Evolutionary conservation across 441 rosid genomes (phyloP).

Genomic region (Daphne laureola): DNA sequence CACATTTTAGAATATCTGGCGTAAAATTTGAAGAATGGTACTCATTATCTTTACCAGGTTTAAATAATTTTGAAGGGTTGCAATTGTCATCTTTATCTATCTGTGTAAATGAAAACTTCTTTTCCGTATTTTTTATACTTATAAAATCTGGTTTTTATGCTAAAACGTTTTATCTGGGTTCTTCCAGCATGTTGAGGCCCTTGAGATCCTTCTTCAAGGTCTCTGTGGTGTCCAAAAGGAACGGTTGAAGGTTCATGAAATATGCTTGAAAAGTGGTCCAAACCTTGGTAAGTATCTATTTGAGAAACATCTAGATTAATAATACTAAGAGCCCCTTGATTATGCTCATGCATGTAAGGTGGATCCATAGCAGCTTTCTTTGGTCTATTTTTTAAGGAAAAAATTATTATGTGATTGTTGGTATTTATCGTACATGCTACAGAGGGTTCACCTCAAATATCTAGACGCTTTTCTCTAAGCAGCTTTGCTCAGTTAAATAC

Average conservation of each 20-base stretch:
- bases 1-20: not conserved
- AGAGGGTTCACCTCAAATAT: no score
- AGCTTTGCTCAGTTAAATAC: no score
- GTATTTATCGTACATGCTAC: not conserved
- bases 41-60: not conserved
- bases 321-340: not conserved
- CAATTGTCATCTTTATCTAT: not conserved
- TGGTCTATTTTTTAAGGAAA: not conserved
- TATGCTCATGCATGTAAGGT: not conserved
- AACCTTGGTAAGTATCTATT: conserved; percentile 46
- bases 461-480: no score
- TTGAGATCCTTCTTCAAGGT: conserved; percentile 94
- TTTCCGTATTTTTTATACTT: not conserved
- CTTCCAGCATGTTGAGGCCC: conserved; percentile 83
- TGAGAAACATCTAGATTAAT: not conserved
- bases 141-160: not conserved
- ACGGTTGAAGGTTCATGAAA: conserved; percentile 78
- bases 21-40: not conserved
- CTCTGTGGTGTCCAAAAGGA: conserved; percentile 89
- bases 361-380: no score
- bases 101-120: not conserved
- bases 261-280: conserved; percentile 70
- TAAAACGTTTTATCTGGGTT: not conserved
- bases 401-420: not conserved
- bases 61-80: not conserved